Percentiles rank a stretch among this genome's conserved stretches.
phyloP scores from a whole-genome alignment of 129 eudicot species.

The Saposhnikovia divaricata region DNA sequence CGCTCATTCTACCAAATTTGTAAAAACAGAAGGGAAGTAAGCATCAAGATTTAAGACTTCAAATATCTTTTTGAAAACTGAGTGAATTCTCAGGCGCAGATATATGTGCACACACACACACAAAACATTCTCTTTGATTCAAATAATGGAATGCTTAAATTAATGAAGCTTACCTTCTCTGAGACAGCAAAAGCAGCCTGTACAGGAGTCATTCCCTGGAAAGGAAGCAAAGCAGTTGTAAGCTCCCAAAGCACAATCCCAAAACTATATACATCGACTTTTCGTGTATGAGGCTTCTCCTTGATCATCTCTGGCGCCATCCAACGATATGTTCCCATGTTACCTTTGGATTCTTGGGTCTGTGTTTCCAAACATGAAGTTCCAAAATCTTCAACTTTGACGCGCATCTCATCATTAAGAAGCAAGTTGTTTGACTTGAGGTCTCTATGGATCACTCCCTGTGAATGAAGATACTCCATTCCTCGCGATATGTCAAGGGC shows the following conservation, averaged over 20 bases:
- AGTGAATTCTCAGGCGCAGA: neutral
- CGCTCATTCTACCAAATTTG: constrained; percentile 53
- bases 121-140: neutral
- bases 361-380: constrained; percentile 14
- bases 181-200: constrained; percentile 24
- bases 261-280: constrained; percentile 22
- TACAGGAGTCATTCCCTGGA: constrained; percentile 11
- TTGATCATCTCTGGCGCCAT: constrained; percentile 27
- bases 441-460: constrained; percentile 21
- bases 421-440: constrained; percentile 20
- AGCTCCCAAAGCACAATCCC: constrained; percentile 22
- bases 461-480: constrained; percentile 18
- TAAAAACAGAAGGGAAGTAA: neutral
- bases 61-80: too few relatives aligned
- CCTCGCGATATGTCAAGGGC: constrained; percentile 18
- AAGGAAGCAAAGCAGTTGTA: constrained; percentile 8
- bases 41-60: neutral
- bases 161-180: constrained; percentile 8
- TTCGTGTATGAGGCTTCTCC: constrained; percentile 8
- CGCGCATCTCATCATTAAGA: constrained; percentile 5
- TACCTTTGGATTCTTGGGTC: neutral
- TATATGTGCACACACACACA: too few relatives aligned
- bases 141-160: neutral
- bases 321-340: constrained; percentile 21
- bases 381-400: constrained; percentile 23